Conservation (phyloP, 139 green algal genomes). For the Closterium sp. region DNA sequence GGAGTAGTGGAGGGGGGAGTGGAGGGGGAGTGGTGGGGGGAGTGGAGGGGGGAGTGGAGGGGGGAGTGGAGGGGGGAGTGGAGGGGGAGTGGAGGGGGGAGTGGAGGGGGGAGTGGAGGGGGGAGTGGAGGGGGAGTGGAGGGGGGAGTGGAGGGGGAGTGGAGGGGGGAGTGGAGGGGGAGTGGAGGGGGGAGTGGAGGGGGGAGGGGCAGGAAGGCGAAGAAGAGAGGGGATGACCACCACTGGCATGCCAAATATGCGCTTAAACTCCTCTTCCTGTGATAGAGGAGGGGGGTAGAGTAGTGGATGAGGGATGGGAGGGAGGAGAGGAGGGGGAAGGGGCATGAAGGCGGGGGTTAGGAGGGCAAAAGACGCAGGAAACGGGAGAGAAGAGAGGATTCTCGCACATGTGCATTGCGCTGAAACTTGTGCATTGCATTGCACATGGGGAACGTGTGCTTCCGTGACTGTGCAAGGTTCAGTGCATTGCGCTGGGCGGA, state of each 20-base stretch:
- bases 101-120: neutral
- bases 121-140: neutral
- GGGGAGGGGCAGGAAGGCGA: neutral
- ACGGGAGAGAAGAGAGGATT: neutral
- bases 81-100: neutral
- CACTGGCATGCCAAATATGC: constrained; percentile 17
- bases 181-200: neutral
- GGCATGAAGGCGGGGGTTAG: neutral
- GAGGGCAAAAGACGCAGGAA: neutral
- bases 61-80: neutral
- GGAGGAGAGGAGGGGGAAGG: neutral
- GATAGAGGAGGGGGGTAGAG: neutral
- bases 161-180: neutral
- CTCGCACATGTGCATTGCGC: too few relatives aligned
- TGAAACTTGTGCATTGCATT: too few relatives aligned
- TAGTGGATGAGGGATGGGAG: neutral
- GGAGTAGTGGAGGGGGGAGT: too few relatives aligned
- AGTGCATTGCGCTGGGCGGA: too few relatives aligned
- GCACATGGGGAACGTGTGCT: too few relatives aligned
- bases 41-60: neutral
- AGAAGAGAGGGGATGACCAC: neutral
- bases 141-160: neutral
- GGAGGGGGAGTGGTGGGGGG: neutral
- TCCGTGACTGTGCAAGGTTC: too few relatives aligned
- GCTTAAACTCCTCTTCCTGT: constrained; percentile 58